Percentiles rank a stretch among this genome's conserved stretches.
These are phyloP conservation scores for Aspergillus pseudotamarii DNA, from an alignment of 2,329 filamentous ascomycete genomes.

Conservation along the genomic window DNA sequence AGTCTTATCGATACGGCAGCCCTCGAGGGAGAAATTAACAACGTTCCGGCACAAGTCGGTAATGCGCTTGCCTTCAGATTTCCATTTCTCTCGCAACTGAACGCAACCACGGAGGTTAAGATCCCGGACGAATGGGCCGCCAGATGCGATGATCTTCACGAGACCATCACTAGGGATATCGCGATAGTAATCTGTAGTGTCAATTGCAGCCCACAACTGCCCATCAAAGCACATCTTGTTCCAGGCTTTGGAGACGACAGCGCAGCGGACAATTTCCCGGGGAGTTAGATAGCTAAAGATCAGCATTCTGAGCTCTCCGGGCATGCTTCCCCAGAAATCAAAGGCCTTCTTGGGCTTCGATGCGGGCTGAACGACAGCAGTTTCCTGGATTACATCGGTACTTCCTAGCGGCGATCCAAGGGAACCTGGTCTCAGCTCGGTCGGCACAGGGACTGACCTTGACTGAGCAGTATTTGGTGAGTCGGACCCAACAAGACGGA, in stretches of 20 bases:
- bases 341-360: conserved; percentile 47
- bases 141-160: conserved; percentile 79
- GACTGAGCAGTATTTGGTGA: conserved; percentile 38
- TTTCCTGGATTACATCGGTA: conserved; percentile 20
- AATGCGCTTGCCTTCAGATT: conserved; percentile 66
- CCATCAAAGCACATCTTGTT: conserved; percentile 88
- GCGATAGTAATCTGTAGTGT: conserved; percentile 83
- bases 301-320: conserved; percentile 77
- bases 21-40: conserved; percentile 84
- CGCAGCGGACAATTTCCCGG: conserved; percentile 77
- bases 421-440: conserved; percentile 59
- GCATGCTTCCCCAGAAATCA: conserved; percentile 80
- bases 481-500: conserved; percentile 58
- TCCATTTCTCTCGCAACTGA: conserved; percentile 81
- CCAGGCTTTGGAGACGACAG: conserved; percentile 76
- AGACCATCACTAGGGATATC: conserved; percentile 83
- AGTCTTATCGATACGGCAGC: conserved; percentile 80
- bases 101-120: conserved; percentile 90
- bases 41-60: conserved; percentile 86
- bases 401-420: conserved; percentile 37
- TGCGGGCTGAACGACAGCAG: conserved; percentile 20
- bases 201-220: conserved; percentile 85
- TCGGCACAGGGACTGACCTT: conserved; percentile 65
- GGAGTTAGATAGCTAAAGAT: conserved; percentile 77
- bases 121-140: conserved; percentile 87